These are phyloP conservation scores for Naganishia friedmannii DNA, from an alignment of 768 basidiomycete species.

Conservation along the genomic window DNA sequence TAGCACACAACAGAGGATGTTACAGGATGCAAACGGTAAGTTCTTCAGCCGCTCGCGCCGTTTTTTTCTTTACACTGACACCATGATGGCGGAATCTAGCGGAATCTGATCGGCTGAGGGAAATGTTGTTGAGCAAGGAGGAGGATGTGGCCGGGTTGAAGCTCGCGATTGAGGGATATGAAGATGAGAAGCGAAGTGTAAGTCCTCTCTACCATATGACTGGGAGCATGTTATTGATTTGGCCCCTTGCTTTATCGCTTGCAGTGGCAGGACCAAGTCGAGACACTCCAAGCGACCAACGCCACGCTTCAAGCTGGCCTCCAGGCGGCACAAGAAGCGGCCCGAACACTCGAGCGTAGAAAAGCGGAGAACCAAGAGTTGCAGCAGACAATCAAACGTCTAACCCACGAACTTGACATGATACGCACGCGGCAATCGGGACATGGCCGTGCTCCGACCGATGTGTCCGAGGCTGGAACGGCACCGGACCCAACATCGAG, in stretches of 20 bases:
- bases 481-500: background rate
- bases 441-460: slow-evolving; percentile 4
- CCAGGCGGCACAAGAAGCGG: slow-evolving; percentile 15
- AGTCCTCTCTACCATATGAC: background rate
- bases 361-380: slow-evolving; percentile 20
- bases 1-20: slow-evolving; percentile 14
- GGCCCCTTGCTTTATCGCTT: background rate
- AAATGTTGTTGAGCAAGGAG: slow-evolving; percentile 10
- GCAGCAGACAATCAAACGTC: slow-evolving; percentile 14
- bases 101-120: slow-evolving; percentile 12
- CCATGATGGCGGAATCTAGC: background rate
- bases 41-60: background rate
- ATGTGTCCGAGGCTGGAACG: background rate
- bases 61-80: too few species aligned
- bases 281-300: slow-evolving; percentile 21
- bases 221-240: background rate
- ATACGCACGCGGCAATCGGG: background rate
- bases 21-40: slow-evolving; percentile 20
- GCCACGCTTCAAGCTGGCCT: slow-evolving; percentile 13
- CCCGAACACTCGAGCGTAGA: slow-evolving; percentile 14
- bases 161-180: slow-evolving; percentile 5
- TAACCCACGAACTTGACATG: slow-evolving; percentile 11
- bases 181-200: slow-evolving; percentile 16
- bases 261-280: slow-evolving; percentile 18
- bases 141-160: slow-evolving; percentile 12